A percentile compares a stretch with the other conserved stretches of the same genome.
Conservation (phyloP, 805 yeast species). For the Candida dajiaensis region DNA sequence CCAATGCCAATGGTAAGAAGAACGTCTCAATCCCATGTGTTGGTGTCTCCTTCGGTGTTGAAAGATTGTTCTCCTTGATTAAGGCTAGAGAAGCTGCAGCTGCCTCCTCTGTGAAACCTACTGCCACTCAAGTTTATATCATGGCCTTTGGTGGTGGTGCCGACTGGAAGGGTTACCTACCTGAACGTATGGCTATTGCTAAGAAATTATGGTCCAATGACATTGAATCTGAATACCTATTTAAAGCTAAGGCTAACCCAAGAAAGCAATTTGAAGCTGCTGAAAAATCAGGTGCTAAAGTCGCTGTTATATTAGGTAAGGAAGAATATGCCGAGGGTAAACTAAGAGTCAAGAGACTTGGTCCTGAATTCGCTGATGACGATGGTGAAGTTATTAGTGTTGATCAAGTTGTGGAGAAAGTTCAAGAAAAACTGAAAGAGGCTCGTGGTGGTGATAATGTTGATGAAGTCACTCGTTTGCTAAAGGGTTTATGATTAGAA, state of each 20-base stretch:
- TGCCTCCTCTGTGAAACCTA: conserved; percentile 52
- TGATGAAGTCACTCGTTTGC: conserved; percentile 57
- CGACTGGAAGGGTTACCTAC: conserved; percentile 88
- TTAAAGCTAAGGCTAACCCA: conserved; percentile 89
- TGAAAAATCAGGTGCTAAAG: conserved; percentile 84
- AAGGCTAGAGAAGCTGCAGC: conserved; percentile 68
- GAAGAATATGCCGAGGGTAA: conserved; percentile 80
- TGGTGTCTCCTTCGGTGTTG: conserved; percentile 96
- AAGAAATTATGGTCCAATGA: conserved; percentile 83
- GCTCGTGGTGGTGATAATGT: conserved; percentile 44
- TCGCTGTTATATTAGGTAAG: conserved; percentile 92
- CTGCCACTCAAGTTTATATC: conserved; percentile 87
- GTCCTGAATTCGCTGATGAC: conserved; percentile 81
- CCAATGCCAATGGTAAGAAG: conserved; percentile 75
- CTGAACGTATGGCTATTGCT: conserved; percentile 86
- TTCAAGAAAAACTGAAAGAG: conserved; percentile 48
- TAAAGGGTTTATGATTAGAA: conserved; percentile 40
- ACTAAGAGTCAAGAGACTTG: conserved; percentile 80
- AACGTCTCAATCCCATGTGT: conserved; percentile 87
- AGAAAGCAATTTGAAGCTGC: conserved; percentile 98
- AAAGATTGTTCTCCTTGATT: conserved; percentile 85
- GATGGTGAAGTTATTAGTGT: conserved; percentile 76
- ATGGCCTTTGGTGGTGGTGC: conserved; percentile 99
- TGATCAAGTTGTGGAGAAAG: conserved; percentile 50
- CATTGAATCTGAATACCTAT: conserved; percentile 84